Conservation (phyloP, 345 rosid genomes). For the Streptanthus diversifolius region DNA sequence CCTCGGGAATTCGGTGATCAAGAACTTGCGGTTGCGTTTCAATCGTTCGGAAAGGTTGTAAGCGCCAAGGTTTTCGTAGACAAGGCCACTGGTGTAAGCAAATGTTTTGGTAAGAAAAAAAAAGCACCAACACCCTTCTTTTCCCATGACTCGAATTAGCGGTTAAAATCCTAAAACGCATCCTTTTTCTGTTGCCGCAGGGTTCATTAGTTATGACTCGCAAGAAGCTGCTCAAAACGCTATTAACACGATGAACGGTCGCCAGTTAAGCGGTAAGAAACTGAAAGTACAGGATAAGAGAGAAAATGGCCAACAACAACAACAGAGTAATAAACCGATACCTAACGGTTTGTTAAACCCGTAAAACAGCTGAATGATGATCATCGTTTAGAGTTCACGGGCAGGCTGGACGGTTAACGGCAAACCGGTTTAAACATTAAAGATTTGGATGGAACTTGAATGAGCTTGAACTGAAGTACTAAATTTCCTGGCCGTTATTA, state of each 20-base stretch:
- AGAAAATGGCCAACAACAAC: constrained; percentile 57
- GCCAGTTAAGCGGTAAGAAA: constrained; percentile 89
- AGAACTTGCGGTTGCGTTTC: constrained; percentile 78
- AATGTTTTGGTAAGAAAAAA: constrained; percentile 79
- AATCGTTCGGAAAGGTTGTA: constrained; percentile 71
- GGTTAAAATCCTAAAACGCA: neutral
- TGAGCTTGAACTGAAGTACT: neutral
- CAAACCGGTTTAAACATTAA: constrained; percentile 29
- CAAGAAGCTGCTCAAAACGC: constrained; percentile 83
- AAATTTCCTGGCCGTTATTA: neutral
- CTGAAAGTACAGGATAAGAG: constrained; percentile 96
- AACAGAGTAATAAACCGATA: constrained; percentile 24
- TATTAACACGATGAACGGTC: constrained; percentile 78
- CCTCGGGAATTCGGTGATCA: constrained; percentile 94
- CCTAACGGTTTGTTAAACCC: constrained; percentile 9
- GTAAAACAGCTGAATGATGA: constrained; percentile 6
- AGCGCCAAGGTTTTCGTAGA: constrained; percentile 94
- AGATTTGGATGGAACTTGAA: constrained; percentile 6
- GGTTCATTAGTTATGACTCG: constrained; percentile 89
- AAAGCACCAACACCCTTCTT: neutral
- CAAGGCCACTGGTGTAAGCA: constrained; percentile 89
- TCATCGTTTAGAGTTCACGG: constrained; percentile 15
- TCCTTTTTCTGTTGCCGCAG: constrained; percentile 41
- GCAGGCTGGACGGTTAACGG: constrained; percentile 5
- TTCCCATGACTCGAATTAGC: neutral